A percentile compares a stretch with the other conserved stretches of the same genome.
These are phyloP conservation scores for Trypanosoma theileri DNA, from an alignment of 208 protist genomes.

Conservation along the genomic window DNA sequence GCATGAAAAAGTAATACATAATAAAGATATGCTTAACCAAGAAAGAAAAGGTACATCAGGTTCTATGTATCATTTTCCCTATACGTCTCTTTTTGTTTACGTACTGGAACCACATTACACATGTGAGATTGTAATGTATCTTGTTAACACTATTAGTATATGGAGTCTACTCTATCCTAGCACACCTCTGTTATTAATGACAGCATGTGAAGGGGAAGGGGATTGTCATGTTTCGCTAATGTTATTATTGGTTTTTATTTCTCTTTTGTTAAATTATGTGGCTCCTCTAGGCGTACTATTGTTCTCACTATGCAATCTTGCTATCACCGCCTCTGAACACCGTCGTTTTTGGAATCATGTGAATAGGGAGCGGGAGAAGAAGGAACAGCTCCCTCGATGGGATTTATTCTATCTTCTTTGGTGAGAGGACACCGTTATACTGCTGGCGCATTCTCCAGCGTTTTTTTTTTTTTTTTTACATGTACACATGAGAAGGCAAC, in stretches of 20 bases:
- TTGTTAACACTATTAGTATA: slow-evolving; percentile 31
- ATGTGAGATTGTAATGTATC: slow-evolving; percentile 74
- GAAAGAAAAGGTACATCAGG: background rate
- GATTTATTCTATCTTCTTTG: slow-evolving; percentile 45
- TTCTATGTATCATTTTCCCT: slow-evolving; percentile 42
- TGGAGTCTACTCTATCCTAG: slow-evolving; percentile 13
- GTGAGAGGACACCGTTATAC: slow-evolving; percentile 20
- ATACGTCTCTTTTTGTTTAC: slow-evolving; percentile 33
- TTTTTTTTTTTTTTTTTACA: background rate
- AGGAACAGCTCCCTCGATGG: slow-evolving; percentile 37
- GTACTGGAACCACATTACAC: slow-evolving; percentile 82
- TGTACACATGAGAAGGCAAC: too few species aligned
- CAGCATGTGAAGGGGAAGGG: background rate
- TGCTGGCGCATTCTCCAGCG: background rate
- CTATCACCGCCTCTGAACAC: slow-evolving; percentile 67
- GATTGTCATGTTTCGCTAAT: background rate
- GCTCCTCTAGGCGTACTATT: slow-evolving; percentile 41
- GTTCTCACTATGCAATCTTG: slow-evolving; percentile 67
- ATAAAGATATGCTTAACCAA: background rate
- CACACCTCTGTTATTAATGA: background rate
- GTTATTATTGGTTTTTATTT: slow-evolving; percentile 20
- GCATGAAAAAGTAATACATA: background rate
- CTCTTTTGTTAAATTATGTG: slow-evolving; percentile 14
- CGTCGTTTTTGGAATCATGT: slow-evolving; percentile 57
- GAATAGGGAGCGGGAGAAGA: slow-evolving; percentile 30